A percentile compares a stretch with the other conserved stretches of the same genome.
phyloP scores from a whole-genome alignment of 1,139 yeast genomes.

The Kodamaea sp. region DNA sequence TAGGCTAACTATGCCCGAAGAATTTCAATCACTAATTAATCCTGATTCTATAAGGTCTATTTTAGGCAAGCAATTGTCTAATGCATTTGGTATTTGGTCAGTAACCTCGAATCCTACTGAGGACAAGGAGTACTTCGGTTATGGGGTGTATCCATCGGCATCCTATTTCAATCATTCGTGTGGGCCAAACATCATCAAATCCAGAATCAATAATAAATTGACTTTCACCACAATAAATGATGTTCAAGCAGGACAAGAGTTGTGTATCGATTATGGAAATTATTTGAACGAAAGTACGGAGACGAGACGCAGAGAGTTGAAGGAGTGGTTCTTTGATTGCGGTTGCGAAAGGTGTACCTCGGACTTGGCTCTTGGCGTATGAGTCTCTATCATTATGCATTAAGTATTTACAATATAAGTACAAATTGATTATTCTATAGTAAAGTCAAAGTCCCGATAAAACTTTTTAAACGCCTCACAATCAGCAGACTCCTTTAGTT shows the following conservation, averaged over 20 bases:
- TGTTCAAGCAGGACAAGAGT: conserved; percentile 47
- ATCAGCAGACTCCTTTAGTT: conserved; percentile 59
- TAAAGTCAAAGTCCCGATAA: conserved; percentile 49
- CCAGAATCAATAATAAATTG: conserved; percentile 22
- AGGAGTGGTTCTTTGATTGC: conserved; percentile 66
- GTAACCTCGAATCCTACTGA: conserved; percentile 31
- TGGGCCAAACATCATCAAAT: conserved; percentile 23
- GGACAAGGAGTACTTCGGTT: conserved; percentile 66
- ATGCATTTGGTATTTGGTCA: conserved; percentile 78
- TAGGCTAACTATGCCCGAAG: conserved; percentile 39
- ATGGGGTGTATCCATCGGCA: conserved; percentile 65
- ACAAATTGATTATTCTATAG: conserved; percentile 12
- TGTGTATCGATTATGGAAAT: conserved; percentile 66
- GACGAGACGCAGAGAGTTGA: conserved; percentile 45
- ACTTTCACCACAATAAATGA: conserved; percentile 28
- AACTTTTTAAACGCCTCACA: conserved; percentile 57
- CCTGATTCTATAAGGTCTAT: conserved; percentile 45
- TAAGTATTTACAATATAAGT: no score
- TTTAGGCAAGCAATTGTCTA: conserved; percentile 67
- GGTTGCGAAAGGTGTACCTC: conserved; percentile 48
- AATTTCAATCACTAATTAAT: conserved; percentile 40
- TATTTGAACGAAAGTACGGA: conserved; percentile 41
- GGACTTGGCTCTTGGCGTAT: conserved; percentile 12
- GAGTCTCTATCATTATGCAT: no score
- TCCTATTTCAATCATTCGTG: conserved; percentile 72